A percentile compares a stretch with the other conserved stretches of the same genome.
Evolutionary conservation across 202 grass and related monocot species (phyloP).

Genomic region (Brachypodium distachyon): DNA sequence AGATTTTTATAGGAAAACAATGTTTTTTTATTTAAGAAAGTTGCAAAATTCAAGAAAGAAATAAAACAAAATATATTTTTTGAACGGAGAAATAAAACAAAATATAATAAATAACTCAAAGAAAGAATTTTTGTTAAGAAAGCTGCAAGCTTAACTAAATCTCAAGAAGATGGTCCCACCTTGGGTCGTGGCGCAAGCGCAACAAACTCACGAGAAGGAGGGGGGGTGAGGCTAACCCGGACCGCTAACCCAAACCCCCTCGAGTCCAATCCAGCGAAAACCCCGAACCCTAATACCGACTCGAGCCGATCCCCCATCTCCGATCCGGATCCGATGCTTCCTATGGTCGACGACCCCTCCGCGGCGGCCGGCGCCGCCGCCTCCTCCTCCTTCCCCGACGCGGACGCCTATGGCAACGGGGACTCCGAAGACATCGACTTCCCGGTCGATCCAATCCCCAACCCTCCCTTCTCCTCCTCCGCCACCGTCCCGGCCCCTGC

Average conservation of each 20-base stretch:
- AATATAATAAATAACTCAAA: too few species aligned
- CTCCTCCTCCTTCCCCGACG: slow-evolving; percentile 41
- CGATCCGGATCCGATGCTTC: slow-evolving; percentile 46
- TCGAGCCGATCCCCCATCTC: slow-evolving; percentile 29
- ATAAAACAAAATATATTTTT: too few species aligned
- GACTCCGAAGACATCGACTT: slow-evolving; percentile 48
- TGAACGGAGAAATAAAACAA: too few species aligned
- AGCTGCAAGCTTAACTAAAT: too few species aligned
- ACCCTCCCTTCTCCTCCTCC: slow-evolving; percentile 31
- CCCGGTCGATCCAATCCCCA: slow-evolving; percentile 21
- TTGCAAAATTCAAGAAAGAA: too few species aligned
- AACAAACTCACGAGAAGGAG: neutral
- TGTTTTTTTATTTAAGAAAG: too few species aligned
- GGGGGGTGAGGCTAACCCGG: neutral
- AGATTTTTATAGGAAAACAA: too few species aligned
- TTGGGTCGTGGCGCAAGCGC: neutral
- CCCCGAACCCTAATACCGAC: slow-evolving; percentile 34
- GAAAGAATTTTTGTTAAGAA: too few species aligned
- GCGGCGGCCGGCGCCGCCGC: slow-evolving; percentile 18
- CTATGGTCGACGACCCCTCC: slow-evolving; percentile 45
- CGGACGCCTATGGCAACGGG: slow-evolving; percentile 44
- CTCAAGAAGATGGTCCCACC: neutral
- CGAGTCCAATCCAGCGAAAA: slow-evolving; percentile 12
- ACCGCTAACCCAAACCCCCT: neutral
- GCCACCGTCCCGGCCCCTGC: neutral